Percentiles rank a stretch among this genome's conserved stretches.
Evolutionary conservation across 2,329 filamentous ascomycete genomes (phyloP).

Genomic region (Phaeoacremonium minimum): DNA sequence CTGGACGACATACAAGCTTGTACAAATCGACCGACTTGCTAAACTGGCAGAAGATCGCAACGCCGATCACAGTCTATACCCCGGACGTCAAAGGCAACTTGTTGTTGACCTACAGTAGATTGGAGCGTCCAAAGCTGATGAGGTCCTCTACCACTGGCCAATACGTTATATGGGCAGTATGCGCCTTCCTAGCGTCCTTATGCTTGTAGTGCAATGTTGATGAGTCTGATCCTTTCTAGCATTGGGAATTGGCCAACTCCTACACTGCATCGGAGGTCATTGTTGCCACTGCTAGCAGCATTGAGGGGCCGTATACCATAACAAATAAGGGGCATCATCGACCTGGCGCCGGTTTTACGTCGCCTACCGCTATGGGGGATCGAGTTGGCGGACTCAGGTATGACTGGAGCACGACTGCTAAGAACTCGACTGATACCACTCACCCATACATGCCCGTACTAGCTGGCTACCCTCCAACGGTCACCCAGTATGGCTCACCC

Average conservation of each 20-base stretch:
- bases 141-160: conserved; percentile 2
- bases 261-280: conserved; percentile 3
- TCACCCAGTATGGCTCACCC: conserved; percentile 1
- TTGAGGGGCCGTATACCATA: conserved; percentile 4
- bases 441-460: conserved; percentile 4
- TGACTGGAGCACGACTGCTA: background rate
- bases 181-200: background rate
- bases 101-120: conserved; percentile 1
- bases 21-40: conserved; percentile 5
- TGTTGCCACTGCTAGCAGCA: conserved; percentile 2
- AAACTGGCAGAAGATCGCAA: conserved; percentile 4
- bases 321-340: conserved; percentile 3
- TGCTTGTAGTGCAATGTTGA: background rate
- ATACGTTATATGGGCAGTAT: conserved; percentile 4
- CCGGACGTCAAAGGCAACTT: conserved; percentile 5
- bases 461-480: conserved; percentile 2
- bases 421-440: background rate
- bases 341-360: conserved; percentile 1
- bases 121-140: conserved; percentile 4
- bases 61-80: conserved; percentile 3
- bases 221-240: background rate
- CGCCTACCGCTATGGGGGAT: conserved; percentile 3
- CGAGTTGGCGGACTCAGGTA: conserved; percentile 1
- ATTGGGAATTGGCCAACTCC: conserved; percentile 2
- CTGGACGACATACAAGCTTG: background rate